Percentiles rank a stretch among this genome's conserved stretches.
phyloP scores from a whole-genome alignment of 2,329 filamentous ascomycete species.

The Thielaviopsis populi region DNA sequence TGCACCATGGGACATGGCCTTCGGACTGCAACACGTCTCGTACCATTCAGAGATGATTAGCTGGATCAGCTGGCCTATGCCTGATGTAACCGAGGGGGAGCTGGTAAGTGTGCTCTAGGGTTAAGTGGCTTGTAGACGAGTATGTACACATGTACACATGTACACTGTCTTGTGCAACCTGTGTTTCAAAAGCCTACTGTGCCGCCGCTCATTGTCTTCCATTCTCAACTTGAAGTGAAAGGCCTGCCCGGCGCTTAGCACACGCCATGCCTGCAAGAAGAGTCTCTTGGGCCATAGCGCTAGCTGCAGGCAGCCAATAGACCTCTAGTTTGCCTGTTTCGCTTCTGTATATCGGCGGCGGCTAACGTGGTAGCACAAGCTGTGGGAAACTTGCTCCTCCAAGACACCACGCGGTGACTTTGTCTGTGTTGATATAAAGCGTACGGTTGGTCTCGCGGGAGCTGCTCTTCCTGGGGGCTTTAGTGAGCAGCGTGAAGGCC shows the following conservation, averaged over 20 bases:
- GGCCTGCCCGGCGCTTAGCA: background rate
- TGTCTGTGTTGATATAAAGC: background rate
- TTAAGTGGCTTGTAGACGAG: no score
- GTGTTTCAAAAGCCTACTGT: no score
- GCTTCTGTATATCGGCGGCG: background rate
- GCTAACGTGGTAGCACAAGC: background rate
- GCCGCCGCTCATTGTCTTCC: background rate
- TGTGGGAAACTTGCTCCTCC: background rate
- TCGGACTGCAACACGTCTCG: background rate
- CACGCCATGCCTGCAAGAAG: background rate
- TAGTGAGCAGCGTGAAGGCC: background rate
- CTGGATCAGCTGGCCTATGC: background rate
- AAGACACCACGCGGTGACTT: background rate
- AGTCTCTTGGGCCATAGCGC: background rate
- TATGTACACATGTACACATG: background rate
- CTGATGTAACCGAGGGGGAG: background rate
- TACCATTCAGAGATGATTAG: background rate
- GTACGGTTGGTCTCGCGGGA: no score
- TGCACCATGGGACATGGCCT: background rate
- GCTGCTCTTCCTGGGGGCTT: no score
- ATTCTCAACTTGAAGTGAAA: background rate
- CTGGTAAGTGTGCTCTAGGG: background rate
- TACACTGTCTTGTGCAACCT: background rate
- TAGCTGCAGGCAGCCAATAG: background rate
- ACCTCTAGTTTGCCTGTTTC: background rate